Base-by-base conservation (phyloP, 1,284 basidiomycete species). In the Ganoderma sinense region DNA sequence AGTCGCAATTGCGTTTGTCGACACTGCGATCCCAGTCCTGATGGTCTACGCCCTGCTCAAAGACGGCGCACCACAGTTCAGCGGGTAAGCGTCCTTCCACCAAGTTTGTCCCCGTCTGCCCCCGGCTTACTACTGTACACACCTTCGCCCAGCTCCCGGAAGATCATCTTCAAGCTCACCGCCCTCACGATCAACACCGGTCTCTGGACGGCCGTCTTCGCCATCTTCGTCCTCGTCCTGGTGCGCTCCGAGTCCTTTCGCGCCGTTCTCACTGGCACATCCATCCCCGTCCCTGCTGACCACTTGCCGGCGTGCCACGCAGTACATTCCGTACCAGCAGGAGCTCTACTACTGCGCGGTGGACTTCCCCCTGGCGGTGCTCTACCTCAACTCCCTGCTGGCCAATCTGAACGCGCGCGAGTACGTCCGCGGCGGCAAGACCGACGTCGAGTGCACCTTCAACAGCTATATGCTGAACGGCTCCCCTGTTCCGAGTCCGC, bases 241-340 rank as follows among this genome's bases (percentile, higher is more conserved):
- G 68, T 69, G 48, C 92, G 94, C 48, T 4, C 4, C n/a, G n/a
- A n/a, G n/a, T n/a, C 5, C n/a, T 51, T 51, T 23, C 23, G 10
- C 43, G 6, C n/a, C n/a, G 16, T 41, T 41, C 14, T 41, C 40
- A 41, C 40, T 41, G 40, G 11, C 4, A 4, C 11, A 10, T 23
- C n/a, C 45, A 48, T 20, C 8, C 8, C 20, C 6, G 45, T 18
- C n/a, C 23, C n/a, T 5, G 5, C n/a, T 51, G 48, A 26, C n/a
- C 13, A 23, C 23, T 26, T 3, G 23, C 26, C 7, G 23, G 11
- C 48, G 1, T 26, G 23, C 23, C 10, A 26, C 13, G 6, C 48
- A 51, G 48, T 13, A 13, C 48, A 51, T 51, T 13, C 48, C 23
- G 23, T 51, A 26, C 48, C 48, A 7, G 8, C 8, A 39, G 1